Evolutionary conservation across 768 basidiomycete genomes (phyloP).

Genomic region (Tephrocybe sp.): DNA sequence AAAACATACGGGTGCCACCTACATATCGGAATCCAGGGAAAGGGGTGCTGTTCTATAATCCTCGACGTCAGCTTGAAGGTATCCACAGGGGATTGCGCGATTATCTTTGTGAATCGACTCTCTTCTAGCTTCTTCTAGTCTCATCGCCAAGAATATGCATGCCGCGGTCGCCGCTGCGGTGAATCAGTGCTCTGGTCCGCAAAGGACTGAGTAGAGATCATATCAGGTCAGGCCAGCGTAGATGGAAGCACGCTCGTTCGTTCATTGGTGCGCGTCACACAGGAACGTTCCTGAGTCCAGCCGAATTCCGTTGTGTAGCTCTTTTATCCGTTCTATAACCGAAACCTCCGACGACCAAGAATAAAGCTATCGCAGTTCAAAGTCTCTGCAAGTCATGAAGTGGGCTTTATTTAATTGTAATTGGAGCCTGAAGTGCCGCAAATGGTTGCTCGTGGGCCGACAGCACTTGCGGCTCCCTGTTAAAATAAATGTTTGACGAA

Average conservation of each 20-base stretch:
- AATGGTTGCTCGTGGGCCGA: neutral
- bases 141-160: neutral
- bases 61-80: no score
- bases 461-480: no score
- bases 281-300: constrained; percentile 3
- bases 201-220: neutral
- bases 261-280: constrained; percentile 7
- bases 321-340: constrained; percentile 7
- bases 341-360: constrained; percentile 4
- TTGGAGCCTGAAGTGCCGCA: neutral
- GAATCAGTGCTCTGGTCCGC: neutral
- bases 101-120: no score
- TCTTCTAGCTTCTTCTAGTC: no score
- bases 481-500: no score
- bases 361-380: neutral
- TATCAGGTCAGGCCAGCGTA: neutral
- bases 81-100: no score
- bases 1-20: no score
- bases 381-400: no score
- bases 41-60: no score
- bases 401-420: no score
- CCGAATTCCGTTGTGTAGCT: neutral
- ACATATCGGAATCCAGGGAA: no score
- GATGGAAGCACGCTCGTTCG: constrained; percentile 9
- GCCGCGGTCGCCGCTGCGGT: neutral